Conservation (phyloP, 306 rosid species). For the Psophocarpus tetragonolobus region DNA sequence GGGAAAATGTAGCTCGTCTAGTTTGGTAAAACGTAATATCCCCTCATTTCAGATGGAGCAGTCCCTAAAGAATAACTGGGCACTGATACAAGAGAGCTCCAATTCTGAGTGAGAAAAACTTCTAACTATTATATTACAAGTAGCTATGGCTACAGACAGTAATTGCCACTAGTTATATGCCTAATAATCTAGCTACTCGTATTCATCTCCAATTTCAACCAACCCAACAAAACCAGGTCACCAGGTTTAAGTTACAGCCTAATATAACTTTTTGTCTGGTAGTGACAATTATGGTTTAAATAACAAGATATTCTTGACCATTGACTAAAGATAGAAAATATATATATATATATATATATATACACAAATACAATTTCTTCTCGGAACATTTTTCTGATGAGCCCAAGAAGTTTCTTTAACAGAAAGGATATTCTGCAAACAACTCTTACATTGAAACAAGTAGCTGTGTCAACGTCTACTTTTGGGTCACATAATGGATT, state of each 20-base stretch:
- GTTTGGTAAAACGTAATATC: background rate
- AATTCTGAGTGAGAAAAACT: background rate
- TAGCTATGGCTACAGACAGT: slow-evolving; percentile 16
- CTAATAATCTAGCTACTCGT: too few relatives aligned
- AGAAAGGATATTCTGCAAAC: background rate
- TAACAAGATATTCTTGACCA: background rate
- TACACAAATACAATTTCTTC: background rate
- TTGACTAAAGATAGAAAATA: background rate
- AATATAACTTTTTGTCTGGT: background rate
- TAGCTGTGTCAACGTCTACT: background rate
- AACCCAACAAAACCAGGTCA: background rate
- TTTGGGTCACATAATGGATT: background rate
- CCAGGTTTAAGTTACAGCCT: background rate
- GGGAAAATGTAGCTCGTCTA: background rate
- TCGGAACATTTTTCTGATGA: background rate
- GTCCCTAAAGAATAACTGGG: background rate
- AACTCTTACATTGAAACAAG: background rate
- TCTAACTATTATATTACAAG: background rate
- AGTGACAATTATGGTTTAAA: slow-evolving; percentile 2
- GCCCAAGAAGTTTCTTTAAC: background rate
- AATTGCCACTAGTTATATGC: background rate
- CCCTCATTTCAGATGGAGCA: background rate
- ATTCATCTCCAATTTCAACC: background rate
- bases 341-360: too few relatives aligned
- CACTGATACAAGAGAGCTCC: background rate